Evolutionary conservation across 2,329 filamentous ascomycete genomes (phyloP).

Genomic region (Beauveria sp.): DNA sequence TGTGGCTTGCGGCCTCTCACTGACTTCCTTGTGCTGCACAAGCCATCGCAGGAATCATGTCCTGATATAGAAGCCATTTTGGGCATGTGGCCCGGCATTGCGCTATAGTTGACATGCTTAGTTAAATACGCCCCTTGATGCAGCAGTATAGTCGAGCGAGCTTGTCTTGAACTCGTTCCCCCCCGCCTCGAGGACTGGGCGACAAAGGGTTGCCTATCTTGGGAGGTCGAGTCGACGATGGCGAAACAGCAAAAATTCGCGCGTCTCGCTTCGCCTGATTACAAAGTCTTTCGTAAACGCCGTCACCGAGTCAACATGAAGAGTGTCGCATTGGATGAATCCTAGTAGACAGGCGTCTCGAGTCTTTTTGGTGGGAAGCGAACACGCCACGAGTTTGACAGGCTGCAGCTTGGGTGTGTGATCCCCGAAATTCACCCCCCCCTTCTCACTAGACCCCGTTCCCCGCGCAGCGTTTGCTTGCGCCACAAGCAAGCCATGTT

Average conservation of each 20-base stretch:
- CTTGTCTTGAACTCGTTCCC: not conserved
- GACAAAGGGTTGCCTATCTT: not conserved
- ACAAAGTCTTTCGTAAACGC: not conserved
- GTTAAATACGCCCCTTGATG: not conserved
- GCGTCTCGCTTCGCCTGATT: not conserved
- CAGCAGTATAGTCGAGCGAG: not conserved
- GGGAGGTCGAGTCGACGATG: not conserved
- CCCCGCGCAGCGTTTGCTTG: slow-evolving; percentile 5
- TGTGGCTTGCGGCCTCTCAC: not conserved
- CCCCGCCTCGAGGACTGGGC: not conserved
- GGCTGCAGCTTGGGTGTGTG: not conserved
- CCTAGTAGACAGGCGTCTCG: not conserved
- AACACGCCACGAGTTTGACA: not conserved
- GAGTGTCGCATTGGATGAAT: not conserved
- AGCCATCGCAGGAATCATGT: not conserved
- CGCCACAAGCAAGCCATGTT: slow-evolving; percentile 7
- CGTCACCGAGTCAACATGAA: not conserved
- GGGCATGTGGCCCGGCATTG: not conserved
- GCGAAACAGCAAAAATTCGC: not conserved
- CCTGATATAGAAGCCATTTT: not conserved
- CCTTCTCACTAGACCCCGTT: slow-evolving; percentile 1
- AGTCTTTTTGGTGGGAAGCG: not conserved
- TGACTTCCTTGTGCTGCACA: not conserved
- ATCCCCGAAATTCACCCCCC: not conserved
- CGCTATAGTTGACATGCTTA: not conserved